Evolutionary conservation across 192 early-diverging fungal species (phyloP).

Genomic region (Rhizophlyctis rosea): DNA sequence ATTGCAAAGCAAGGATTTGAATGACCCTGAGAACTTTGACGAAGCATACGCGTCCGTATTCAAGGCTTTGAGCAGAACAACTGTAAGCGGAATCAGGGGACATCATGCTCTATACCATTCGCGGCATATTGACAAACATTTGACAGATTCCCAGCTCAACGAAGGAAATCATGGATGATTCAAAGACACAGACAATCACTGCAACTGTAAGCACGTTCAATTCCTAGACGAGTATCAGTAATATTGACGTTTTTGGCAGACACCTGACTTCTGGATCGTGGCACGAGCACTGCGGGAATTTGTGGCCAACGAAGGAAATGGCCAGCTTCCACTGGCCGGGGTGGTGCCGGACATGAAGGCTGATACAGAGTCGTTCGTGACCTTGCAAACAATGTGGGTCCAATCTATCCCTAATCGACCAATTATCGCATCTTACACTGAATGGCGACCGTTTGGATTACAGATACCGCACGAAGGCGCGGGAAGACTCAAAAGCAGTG

Average conservation of each 20-base stretch:
- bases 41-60: slow-evolving; percentile 73
- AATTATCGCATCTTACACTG: too few relatives aligned
- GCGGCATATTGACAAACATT: slow-evolving; percentile 2
- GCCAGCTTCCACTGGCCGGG: slow-evolving; percentile 79
- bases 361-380: slow-evolving; percentile 83
- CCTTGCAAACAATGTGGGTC: slow-evolving; percentile 75
- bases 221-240: slow-evolving; percentile 33
- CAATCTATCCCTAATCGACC: too few relatives aligned
- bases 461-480: slow-evolving; percentile 79
- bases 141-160: slow-evolving; percentile 47
- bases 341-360: slow-evolving; percentile 96
- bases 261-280: slow-evolving; percentile 83
- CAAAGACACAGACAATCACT: slow-evolving; percentile 35
- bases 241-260: slow-evolving; percentile 40
- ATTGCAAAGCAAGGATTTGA: slow-evolving; percentile 39
- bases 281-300: slow-evolving; percentile 76
- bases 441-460: too few relatives aligned
- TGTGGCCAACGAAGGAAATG: slow-evolving; percentile 65
- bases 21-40: slow-evolving; percentile 78
- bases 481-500: slow-evolving; percentile 30
- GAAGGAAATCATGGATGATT: slow-evolving; percentile 53
- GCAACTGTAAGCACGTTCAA: slow-evolving; percentile 62
- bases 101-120: neutral
- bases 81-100: too few relatives aligned
- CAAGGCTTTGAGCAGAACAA: slow-evolving; percentile 57